These are phyloP conservation scores for Calocybe indica DNA, from an alignment of 768 basidiomycete species.

Conservation along the genomic window DNA sequence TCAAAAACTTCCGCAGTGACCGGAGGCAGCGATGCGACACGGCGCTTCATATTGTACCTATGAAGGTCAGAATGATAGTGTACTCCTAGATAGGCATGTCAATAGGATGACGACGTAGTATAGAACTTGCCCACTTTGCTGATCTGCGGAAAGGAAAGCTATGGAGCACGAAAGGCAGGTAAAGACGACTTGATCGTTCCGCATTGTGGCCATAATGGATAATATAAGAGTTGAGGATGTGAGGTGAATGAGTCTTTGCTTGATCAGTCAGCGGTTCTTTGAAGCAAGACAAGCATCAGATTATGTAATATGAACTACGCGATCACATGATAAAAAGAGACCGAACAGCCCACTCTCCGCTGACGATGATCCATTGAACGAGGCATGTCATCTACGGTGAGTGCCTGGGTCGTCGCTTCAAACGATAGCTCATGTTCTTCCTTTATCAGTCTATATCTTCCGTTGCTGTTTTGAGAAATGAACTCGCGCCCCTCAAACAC, in stretches of 20 bases:
- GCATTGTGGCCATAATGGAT: neutral
- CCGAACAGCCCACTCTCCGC: neutral
- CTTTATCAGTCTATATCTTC: neutral
- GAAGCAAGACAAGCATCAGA: neutral
- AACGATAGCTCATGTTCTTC: too few species aligned
- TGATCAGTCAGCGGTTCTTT: too few species aligned
- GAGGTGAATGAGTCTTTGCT: neutral
- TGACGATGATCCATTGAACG: neutral
- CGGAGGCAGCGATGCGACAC: conserved; percentile 85
- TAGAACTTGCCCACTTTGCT: conserved; percentile 60
- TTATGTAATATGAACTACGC: neutral
- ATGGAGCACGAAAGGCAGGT: conserved; percentile 92
- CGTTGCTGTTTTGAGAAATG: neutral
- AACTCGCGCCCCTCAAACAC: neutral
- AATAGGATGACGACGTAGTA: conserved; percentile 1
- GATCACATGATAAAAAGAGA: neutral
- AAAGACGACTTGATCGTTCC: conserved; percentile 39
- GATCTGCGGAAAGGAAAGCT: conserved; percentile 75
- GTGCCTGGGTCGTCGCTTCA: too few species aligned
- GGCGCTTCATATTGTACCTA: conserved; percentile 96
- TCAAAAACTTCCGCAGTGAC: conserved; percentile 76
- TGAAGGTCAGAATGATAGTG: conserved; percentile 96
- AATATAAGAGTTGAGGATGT: neutral
- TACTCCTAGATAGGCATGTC: conserved; percentile 38
- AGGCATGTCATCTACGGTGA: neutral